Base-by-base conservation (phyloP, 805 yeast genomes). In the Schwanniomyces sp. region DNA sequence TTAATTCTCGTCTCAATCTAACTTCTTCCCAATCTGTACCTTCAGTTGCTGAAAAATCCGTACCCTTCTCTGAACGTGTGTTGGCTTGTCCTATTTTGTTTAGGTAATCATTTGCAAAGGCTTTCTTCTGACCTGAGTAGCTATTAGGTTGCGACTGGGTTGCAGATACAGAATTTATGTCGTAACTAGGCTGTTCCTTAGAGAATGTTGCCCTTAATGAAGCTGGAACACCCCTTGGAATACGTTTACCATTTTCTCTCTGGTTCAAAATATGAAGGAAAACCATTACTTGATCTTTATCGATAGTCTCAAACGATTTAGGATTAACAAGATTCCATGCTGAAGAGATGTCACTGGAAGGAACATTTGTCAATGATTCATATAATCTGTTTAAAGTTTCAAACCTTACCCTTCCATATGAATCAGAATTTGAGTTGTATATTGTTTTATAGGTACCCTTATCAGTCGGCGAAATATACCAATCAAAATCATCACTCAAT, bases 281-380 rank as follows among this genome's bases (percentile, higher is more conserved):
- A 34, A 89, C 96, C 51, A 91, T 69, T 21, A 91, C 84, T 64
- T 95, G 98, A 68, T 94, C 98, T 58, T 87, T 91, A 66, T 91
- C 97, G 52, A 94, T 91, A 8, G 96, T 86, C 59, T 85, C 89
- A 44, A 83, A 82, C 46, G 86, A 84, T 59, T 88, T 86, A 9
- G 99, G 98, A 61, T 94, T 94, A 45, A 94, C 96, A 49, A 94
- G 72, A 64, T 89, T 90, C 98, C 99, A 94, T 2, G 97, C 96
- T 41, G 88, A 85, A 26, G 91, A 81, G 6, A 91, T 77, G 64
- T 91, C 99, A 4, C 91, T 79, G 46, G 83, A 80, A 9, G 97
- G 96, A 10, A 94, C 88, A 51, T 81, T 81, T 29, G 69, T 65
- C 47, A 92, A 78, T 17, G 90, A 80, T 34, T 75, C 64, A 67